These are phyloP conservation scores for Hymenoscyphus linearis DNA, from an alignment of 2,329 filamentous ascomycete genomes.

Conservation along the genomic window DNA sequence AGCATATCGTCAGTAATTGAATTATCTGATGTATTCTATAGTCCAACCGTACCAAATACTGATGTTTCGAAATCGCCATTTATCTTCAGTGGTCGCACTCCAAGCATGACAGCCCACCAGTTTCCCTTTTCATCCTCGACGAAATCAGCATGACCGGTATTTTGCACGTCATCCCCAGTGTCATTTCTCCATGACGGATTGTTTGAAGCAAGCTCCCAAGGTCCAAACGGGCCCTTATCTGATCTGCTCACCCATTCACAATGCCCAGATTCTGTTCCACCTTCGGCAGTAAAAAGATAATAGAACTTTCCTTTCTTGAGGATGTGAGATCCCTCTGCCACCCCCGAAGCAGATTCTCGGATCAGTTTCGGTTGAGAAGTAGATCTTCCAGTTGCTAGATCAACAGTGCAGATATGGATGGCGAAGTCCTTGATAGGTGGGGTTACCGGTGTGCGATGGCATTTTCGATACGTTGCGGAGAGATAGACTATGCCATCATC, in stretches of 20 bases:
- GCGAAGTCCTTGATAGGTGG: constrained; percentile 46
- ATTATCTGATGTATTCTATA: too few species aligned
- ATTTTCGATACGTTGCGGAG: constrained; percentile 38
- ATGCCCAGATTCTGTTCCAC: constrained; percentile 56
- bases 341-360: constrained; percentile 53
- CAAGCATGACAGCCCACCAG: constrained; percentile 38
- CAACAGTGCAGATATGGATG: constrained; percentile 42
- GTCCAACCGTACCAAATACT: constrained; percentile 9
- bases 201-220: constrained; percentile 54
- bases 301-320: constrained; percentile 54
- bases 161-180: constrained; percentile 42
- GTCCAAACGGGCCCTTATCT: constrained; percentile 45
- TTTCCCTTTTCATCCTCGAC: constrained; percentile 37
- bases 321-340: constrained; percentile 56
- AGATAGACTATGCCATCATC: constrained; percentile 50
- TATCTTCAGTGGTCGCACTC: constrained; percentile 9
- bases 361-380: constrained; percentile 44
- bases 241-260: constrained; percentile 54
- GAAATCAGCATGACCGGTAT: constrained; percentile 41
- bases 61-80: constrained; percentile 6
- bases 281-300: constrained; percentile 55
- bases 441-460: constrained; percentile 29
- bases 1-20: constrained; percentile 21
- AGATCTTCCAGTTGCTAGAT: constrained; percentile 49
- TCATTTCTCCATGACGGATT: constrained; percentile 51